phyloP scores from a whole-genome alignment of 768 basidiomycete genomes.

The Lactifluus rugatus region DNA sequence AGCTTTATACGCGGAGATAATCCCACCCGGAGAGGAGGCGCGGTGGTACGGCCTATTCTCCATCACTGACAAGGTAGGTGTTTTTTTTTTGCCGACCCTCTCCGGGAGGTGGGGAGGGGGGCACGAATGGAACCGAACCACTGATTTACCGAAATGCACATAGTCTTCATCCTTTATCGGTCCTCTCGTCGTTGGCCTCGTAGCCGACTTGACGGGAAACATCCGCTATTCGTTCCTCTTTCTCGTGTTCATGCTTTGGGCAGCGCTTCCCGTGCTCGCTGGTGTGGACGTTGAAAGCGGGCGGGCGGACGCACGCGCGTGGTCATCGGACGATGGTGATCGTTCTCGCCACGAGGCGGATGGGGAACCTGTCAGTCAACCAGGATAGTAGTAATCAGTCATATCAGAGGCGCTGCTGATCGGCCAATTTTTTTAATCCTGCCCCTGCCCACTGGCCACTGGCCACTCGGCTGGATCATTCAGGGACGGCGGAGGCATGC shows the following conservation, averaged over 20 bases:
- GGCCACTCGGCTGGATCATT: too few relatives aligned
- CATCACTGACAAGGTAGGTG: slow-evolving; percentile 75
- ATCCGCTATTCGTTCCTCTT: slow-evolving; percentile 90
- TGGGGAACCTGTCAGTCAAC: neutral
- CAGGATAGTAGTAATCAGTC: neutral
- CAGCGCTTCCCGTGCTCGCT: slow-evolving; percentile 66
- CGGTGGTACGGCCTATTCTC: slow-evolving; percentile 83
- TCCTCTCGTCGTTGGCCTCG: slow-evolving; percentile 77
- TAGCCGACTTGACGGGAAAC: slow-evolving; percentile 83
- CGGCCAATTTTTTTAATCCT: neutral
- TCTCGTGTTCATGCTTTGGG: slow-evolving; percentile 70
- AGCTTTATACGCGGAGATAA: slow-evolving; percentile 76
- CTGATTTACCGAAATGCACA: slow-evolving; percentile 2
- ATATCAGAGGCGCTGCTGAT: neutral
- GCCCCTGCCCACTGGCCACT: too few relatives aligned
- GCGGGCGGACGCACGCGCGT: slow-evolving; percentile 37
- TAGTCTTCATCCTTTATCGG: slow-evolving; percentile 91
- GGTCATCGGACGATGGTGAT: neutral
- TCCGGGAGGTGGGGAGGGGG: too few relatives aligned
- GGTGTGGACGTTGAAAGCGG: slow-evolving; percentile 66
- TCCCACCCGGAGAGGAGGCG: slow-evolving; percentile 84
- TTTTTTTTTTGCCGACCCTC: neutral
- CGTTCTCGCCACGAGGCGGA: neutral
- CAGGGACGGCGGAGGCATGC: too few relatives aligned
- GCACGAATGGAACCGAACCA: too few relatives aligned